Conservation (phyloP, 2,329 filamentous ascomycete species). For the Exutisphaerella laricina region DNA sequence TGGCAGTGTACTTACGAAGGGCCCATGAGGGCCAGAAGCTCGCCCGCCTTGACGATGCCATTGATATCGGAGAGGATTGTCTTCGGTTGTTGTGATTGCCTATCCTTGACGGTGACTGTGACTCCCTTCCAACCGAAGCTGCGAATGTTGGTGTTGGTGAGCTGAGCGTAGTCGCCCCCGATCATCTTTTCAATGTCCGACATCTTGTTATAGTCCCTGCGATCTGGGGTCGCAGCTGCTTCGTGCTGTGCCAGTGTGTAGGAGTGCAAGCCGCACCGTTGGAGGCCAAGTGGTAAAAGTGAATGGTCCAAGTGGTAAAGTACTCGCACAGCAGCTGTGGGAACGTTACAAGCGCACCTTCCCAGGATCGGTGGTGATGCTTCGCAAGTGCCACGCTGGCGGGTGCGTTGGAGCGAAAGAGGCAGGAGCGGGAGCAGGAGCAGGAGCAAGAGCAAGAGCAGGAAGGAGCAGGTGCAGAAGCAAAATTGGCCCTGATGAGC, state of each 20-base stretch:
- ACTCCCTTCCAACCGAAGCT: constrained; percentile 62
- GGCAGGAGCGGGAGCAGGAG: not conserved
- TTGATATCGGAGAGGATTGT: constrained; percentile 58
- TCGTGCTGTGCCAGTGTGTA: constrained; percentile 21
- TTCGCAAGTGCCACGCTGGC: not conserved
- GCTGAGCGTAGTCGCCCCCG: constrained; percentile 44
- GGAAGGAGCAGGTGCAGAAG: no score
- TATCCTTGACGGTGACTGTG: constrained; percentile 67
- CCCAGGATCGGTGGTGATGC: not conserved
- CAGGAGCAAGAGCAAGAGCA: no score
- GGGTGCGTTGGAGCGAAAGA: not conserved
- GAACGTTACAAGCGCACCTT: not conserved
- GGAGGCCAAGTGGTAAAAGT: not conserved
- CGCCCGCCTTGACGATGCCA: constrained; percentile 62
- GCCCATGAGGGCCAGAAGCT: constrained; percentile 76
- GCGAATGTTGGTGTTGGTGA: constrained; percentile 59
- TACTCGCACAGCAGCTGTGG: no score
- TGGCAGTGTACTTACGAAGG: constrained; percentile 52
- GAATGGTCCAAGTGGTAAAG: not conserved
- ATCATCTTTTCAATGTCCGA: constrained; percentile 45
- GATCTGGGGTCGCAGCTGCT: constrained; percentile 25
- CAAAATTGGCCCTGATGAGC: no score
- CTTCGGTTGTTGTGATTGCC: constrained; percentile 57
- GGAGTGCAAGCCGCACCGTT: constrained; percentile 2
- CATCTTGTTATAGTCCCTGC: constrained; percentile 35